Base-by-base conservation (phyloP, 2,329 filamentous ascomycete species). In the Stachybotrys chartarum region DNA sequence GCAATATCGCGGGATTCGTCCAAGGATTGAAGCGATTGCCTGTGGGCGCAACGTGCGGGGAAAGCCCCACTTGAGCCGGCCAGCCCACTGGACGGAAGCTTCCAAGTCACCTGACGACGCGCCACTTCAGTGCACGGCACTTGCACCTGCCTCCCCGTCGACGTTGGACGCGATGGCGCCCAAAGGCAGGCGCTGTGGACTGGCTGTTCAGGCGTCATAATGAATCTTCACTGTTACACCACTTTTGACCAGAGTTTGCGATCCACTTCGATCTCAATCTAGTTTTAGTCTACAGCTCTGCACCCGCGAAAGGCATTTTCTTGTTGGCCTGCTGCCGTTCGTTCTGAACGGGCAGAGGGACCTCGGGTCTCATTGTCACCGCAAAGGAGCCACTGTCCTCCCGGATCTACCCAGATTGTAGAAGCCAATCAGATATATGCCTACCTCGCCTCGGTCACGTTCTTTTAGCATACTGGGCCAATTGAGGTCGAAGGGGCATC, bases 91-190 rank as follows among this genome's bases (percentile, higher is more conserved):
- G 45, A 47, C 10, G 10, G 39, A 51, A 56, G 57, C 35, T 10
- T 14, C 35, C 55, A 53, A 18, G 60, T 65, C 63, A 65, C 63
- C 63, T 66, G 63, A 65, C 58, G 59, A 58, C 63, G 62, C 63
- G 63, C 53, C 32, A n/a, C 51, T 12, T 17, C 24, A 47, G 14
- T 14, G 35, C 35, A 53, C 32, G 17, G 6, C 31, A 7, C 50
- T 42, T 16, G 24, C 49, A 24, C 49, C 31, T 35, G 49, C 31
- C 7, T 50, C n/a, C n/a, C 11, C 11, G n/a, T 12, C 12, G 24
- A 10, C 8, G 30, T 24, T 16, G 4, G 50, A 50, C 48, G 48
- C 48, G 48, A 30, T 30, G 48, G 48, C n/a, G 48, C 48, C 48
- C 30, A 31, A 50, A 50, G 30, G 12, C 48, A 50, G 14, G 14